Evolutionary conservation across 192 early-diverging fungal species (phyloP), one percentile per base, ranked within the genome.

Genomic region (Backusella sp.): DNA sequence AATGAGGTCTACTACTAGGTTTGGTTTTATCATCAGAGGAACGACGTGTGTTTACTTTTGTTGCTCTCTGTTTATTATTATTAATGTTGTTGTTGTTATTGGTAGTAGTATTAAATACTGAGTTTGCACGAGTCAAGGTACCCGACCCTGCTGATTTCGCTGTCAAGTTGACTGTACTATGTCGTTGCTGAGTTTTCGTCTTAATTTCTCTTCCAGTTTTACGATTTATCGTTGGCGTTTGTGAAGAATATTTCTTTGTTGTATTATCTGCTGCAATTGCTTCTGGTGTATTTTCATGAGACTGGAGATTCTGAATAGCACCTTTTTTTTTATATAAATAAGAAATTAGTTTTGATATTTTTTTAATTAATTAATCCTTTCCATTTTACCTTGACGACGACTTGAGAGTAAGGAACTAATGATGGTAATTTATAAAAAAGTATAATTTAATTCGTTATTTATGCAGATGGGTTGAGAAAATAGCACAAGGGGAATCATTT

Each of bases 381-480:
- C n/a, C 26, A 12, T 17, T 62, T 74, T 74, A 74, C 73, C 73
- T 66, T 72, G 77, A 39, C 49, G 68, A 14, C 52, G 70, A 68
- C 42, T 46, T 66, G 70, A 71, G 52, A 72, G 77, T 68, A 76
- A 69, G 52, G 66, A 76, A 30, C 67, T 74, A 28, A 41, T 30
- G 41, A 39, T 49, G 46, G 0, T 26, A 32, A 41, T 74, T 39
- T 35, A 66, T 42, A 66, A 62, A 8, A 62, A 62, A 26, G 12
- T 30, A 66, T 66, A 32, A 41, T 34, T 62, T 19, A 62, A 21
- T 75, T 37, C 65, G 35, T 75, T 41, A 67, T n/a, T 41, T 69
- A 72, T 70, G 69, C 70, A 72, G 70, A 67, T 67, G 66, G 34
- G 66, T 75, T 67, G 37, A 68, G 28, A 46, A 66, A 59, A 46